Evolutionary conservation across 257 asterid genomes (phyloP).

Genomic region (Penstemon eatonii): DNA sequence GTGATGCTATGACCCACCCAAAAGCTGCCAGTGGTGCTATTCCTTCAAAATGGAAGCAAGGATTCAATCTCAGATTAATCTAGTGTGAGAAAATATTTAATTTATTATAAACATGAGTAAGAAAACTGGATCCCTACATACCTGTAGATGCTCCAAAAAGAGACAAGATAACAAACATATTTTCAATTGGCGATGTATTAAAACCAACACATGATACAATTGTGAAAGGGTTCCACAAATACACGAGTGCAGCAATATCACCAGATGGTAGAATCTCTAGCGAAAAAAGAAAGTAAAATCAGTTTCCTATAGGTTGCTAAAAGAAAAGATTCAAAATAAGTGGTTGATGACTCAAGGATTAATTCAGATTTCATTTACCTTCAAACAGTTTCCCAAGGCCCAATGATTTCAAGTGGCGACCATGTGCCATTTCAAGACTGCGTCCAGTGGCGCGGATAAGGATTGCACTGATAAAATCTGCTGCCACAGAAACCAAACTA

Average conservation of each 20-base stretch:
- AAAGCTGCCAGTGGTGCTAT: constrained; percentile 81
- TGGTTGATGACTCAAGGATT: not conserved
- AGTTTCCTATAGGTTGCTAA: constrained; percentile 21
- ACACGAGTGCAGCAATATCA: constrained; percentile 89
- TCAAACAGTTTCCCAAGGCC: constrained; percentile 54
- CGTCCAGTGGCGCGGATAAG: constrained; percentile 82
- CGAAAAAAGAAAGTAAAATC: constrained; percentile 25
- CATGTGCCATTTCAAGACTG: constrained; percentile 54
- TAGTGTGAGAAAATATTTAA: not conserved
- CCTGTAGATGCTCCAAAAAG: constrained; percentile 92
- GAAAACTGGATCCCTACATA: constrained; percentile 35
- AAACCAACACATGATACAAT: constrained; percentile 81
- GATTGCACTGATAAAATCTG: constrained; percentile 78
- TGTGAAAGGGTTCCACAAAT: constrained; percentile 95
- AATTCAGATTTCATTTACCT: constrained; percentile 38
- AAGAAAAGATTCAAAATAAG: constrained; percentile 9
- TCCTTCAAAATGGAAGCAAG: constrained; percentile 49
- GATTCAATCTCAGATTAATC: constrained; percentile 25
- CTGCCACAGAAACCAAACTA: constrained; percentile 86
- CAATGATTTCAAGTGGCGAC: constrained; percentile 52
- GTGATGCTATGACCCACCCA: constrained; percentile 94
- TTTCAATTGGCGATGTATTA: constrained; percentile 84
- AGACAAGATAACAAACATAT: constrained; percentile 65
- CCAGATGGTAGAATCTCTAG: constrained; percentile 76
- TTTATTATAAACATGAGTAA: constrained; percentile 5